A percentile compares a stretch with the other conserved stretches of the same genome.
Evolutionary conservation across 176 grass and related monocot species (phyloP).

Genomic region (Hyparrhenia diplandra): DNA sequence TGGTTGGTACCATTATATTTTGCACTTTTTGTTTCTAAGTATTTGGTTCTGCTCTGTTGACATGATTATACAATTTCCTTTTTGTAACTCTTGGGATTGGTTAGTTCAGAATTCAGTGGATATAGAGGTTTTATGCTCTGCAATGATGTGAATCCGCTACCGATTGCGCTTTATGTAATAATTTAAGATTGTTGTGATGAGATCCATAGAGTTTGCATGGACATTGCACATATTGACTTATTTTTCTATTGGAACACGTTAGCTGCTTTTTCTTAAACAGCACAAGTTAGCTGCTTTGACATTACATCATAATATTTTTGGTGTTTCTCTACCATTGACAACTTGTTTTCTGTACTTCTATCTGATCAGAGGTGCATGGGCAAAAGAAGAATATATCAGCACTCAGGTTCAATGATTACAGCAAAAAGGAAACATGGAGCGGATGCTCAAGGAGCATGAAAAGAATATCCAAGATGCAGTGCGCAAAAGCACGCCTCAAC

Average conservation of each 20-base stretch:
- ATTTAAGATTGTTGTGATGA: neutral
- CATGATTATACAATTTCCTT: neutral
- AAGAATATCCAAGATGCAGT: slow-evolving; percentile 77
- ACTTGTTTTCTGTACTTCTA: neutral
- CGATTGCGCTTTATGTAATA: neutral
- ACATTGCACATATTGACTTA: neutral
- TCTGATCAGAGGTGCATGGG: slow-evolving; percentile 33
- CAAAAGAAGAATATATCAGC: slow-evolving; percentile 46
- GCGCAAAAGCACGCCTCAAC: slow-evolving; percentile 54
- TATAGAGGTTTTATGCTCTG: neutral
- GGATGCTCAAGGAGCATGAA: slow-evolving; percentile 73
- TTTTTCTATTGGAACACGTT: neutral
- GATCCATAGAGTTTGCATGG: neutral
- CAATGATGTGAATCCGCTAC: neutral
- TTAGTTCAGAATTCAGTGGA: neutral
- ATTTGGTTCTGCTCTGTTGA: neutral
- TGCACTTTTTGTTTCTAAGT: neutral
- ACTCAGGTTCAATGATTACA: slow-evolving; percentile 59
- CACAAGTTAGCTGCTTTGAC: neutral
- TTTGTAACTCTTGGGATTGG: neutral
- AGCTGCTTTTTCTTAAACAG: no score
- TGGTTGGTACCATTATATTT: neutral
- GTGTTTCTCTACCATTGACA: neutral
- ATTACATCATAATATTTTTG: neutral
- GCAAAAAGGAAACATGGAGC: slow-evolving; percentile 56